Base-by-base conservation (phyloP, 1,284 basidiomycete species). In the Fistulinella staudtii region DNA sequence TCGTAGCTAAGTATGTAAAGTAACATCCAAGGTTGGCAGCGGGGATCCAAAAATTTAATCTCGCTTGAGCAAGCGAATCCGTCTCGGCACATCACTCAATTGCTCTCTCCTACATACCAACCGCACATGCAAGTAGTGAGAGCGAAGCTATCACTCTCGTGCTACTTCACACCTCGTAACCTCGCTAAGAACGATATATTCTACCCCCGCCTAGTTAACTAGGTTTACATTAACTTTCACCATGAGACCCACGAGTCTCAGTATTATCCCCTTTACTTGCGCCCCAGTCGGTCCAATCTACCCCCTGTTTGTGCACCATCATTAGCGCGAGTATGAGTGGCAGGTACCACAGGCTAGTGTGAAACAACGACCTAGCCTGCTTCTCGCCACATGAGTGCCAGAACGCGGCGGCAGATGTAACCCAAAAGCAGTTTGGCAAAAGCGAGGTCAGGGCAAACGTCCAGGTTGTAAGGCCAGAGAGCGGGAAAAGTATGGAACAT, bases 301-400 rank as follows among this genome's bases (percentile, higher is more conserved):
- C 73, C 1, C 87, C 84, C 57, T 85, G 82, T 70, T 95, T 95
- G 66, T 93, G 91, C 47, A 87, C 74, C 90, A 99, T 94, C 82
- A 95, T 94, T 49, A 99, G 71, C 0, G 85, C 89, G 53, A 99
- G 74, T 10, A 98, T 75, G 8, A 87, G 87, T 0, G 96, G 95
- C 45, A 99, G 65, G 68, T 95, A 95, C 82, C 93, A 93, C 52
- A 99, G 64, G 64, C 85, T 87, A 49, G 90, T 80, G 62, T 89
- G 86, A 61, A 90, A 97, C 21, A 92, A 66, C 36, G 71, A 72
- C 53, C 86, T 77, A 1, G 96, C 96, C 40, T 83, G 76, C 58
- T 85, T 83, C 63, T 97, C 93, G n/a, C 79, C 76, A 17, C 81
- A 79, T 8, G 64, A 66, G 42, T 71, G 75, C 80, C 85, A 94